Base-by-base conservation (phyloP, 129 eudicot species). In the Flaveria linearis region DNA sequence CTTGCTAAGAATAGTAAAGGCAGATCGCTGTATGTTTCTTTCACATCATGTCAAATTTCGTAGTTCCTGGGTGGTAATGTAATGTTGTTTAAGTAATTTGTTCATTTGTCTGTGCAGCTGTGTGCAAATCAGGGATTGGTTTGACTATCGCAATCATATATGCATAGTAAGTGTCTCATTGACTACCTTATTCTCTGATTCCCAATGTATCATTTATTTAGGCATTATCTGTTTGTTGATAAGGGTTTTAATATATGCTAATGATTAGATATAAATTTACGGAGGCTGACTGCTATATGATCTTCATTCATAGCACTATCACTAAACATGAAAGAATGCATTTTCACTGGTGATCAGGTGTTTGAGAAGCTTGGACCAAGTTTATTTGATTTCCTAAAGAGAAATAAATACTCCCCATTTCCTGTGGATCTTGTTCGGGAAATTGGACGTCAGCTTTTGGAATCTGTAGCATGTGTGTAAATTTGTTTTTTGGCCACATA, bases 321-420 rank as follows among this genome's bases (percentile, higher is more conserved):
- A 73, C 79, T 83, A 68, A 82, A 85, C 80, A 76, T 57, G 71
- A 67, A 74, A 77, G 88, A 42, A 78, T 90, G 85, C 71, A 84
- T 86, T 86, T 61, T 82, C 58, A 58, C 81, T 90, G 92, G 83
- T 88, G 85, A 85, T 81, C 92, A 93, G 98, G 97, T 93, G 76
- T 93, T 91, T 93, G 98, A 93, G 98, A 93, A 89, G 98, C 98
- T 93, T 88, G 98, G 98, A 85, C 98, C 98, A 82, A 93, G 98
- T 86, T 88, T 93, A 87, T 93, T 82, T 88, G 97, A 91, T 88
- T 84, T 90, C 75, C 89, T 93, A 82, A 86, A 82, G 93, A 88
- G 87, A 88, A 93, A 91, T 85, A 89, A 80, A 82, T 93, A 93
- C 86, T 82, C 84, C 83, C 87, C 97, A 74, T 87, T 88, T 80